Conservation (phyloP, 176 grass and related monocot genomes). For the Eleusine coracana region DNA sequence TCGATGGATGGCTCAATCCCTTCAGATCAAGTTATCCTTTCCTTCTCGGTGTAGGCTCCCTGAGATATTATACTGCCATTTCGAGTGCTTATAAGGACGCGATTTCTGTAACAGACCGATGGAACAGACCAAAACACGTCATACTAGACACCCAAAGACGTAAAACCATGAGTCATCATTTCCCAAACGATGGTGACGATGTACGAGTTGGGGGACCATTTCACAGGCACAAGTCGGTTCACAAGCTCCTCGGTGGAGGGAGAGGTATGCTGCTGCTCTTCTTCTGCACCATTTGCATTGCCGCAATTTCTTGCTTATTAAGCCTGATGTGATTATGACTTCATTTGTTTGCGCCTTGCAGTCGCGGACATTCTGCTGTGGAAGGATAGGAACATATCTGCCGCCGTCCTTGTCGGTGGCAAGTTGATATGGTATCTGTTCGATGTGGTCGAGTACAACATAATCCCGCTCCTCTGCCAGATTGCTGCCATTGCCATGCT, state of each 20-base stretch:
- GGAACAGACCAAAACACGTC: slow-evolving; percentile 6
- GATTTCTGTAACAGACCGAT: background rate
- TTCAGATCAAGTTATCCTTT: slow-evolving; percentile 65
- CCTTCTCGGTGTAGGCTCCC: slow-evolving; percentile 36
- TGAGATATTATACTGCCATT: slow-evolving; percentile 11
- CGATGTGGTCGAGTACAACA: slow-evolving; percentile 78
- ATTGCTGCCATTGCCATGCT: slow-evolving; percentile 57
- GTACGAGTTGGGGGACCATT: slow-evolving; percentile 23
- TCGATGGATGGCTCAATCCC: slow-evolving; percentile 26
- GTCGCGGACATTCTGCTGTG: slow-evolving; percentile 78
- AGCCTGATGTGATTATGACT: background rate
- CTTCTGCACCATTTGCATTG: background rate
- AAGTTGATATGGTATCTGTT: slow-evolving; percentile 80
- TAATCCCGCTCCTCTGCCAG: slow-evolving; percentile 73
- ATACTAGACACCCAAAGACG: background rate
- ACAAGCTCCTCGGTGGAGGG: slow-evolving; percentile 55
- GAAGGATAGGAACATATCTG: slow-evolving; percentile 71
- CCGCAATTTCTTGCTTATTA: background rate
- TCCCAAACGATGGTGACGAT: slow-evolving; percentile 38
- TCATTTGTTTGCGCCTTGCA: slow-evolving; percentile 23
- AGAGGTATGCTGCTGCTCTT: slow-evolving; percentile 45
- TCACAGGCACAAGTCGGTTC: slow-evolving; percentile 47
- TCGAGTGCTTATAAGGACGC: slow-evolving; percentile 38
- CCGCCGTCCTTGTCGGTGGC: slow-evolving; percentile 59
- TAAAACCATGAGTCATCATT: slow-evolving; percentile 45